phyloP scores from a whole-genome alignment of 2,329 filamentous ascomycete genomes.

The Trichoderma pleuroti region DNA sequence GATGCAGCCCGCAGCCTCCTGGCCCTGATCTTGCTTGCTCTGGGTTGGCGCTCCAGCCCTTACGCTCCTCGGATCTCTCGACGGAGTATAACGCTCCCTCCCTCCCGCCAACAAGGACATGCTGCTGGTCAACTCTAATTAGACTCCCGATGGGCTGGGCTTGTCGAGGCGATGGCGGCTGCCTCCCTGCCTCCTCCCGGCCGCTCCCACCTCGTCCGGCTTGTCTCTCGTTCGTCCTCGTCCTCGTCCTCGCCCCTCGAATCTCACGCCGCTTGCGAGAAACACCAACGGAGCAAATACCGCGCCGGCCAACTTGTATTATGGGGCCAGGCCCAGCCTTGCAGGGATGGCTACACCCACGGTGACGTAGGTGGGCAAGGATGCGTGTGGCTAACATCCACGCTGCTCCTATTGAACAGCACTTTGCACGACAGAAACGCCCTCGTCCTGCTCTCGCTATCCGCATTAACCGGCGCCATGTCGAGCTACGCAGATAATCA shows the following conservation, averaged over 20 bases:
- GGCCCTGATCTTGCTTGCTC: conserved; percentile 16
- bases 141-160: neutral
- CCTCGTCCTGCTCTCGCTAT: conserved; percentile 7
- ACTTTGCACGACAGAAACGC: conserved; percentile 1
- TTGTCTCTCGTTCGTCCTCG: neutral
- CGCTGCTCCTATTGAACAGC: conserved; percentile 14
- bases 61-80: conserved; percentile 9
- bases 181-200: neutral
- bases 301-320: conserved; percentile 2
- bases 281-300: conserved; percentile 4
- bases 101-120: conserved; percentile 13
- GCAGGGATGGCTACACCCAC: conserved; percentile 13
- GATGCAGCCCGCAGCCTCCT: conserved; percentile 2
- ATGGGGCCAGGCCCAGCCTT: conserved; percentile 2
- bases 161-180: neutral
- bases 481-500: conserved; percentile 2
- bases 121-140: conserved; percentile 13
- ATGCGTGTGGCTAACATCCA: conserved; percentile 14
- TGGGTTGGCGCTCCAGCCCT: conserved; percentile 15
- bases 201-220: neutral
- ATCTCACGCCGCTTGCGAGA: neutral
- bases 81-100: conserved; percentile 4
- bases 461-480: conserved; percentile 11
- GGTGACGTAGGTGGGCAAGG: conserved; percentile 18
- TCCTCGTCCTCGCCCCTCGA: neutral